Base-by-base conservation (phyloP, 208 protist species). In the Trypanosomatidae sp. region DNA sequence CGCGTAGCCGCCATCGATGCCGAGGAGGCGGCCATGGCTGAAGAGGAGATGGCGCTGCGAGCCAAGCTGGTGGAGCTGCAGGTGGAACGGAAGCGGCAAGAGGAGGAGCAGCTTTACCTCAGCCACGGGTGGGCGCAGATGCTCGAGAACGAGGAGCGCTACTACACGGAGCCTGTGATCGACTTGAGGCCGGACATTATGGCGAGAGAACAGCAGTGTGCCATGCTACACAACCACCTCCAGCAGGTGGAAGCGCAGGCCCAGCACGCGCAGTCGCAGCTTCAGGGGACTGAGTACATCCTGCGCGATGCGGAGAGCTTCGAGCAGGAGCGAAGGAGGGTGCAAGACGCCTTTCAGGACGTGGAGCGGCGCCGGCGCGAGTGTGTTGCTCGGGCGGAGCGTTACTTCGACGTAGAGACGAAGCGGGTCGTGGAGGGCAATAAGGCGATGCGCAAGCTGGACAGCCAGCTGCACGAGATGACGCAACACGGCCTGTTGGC, bases 91-190 rank as follows among this genome's bases (percentile, higher is more conserved):
- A 50, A 76, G 62, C 66, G 74, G 47, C 81, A 86, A 69, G 76
- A 82, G 46, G 85, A 90, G 62, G 85, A 90, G 83, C 85, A 88
- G 79, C 76, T 82, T 30, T 62, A 59, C 19, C 80, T 93, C 66
- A 91, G 86, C 74, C 74, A 75, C 13, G 89, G 86, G 22, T 93
- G 86, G 87, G 74, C 86, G 17, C 56, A 76, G 72, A 79, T 93
- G 79, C 75, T 90, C 25, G 86, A 91, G 69, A 83, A 74, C n/a
- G 86, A 93, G 60, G 84, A 93, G 80, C 84, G 86, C 68, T 93
- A 91, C 81, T 83, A 91, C 76, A 87, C 82, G 47, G 86, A 91
- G 80, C 84, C 85, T 22, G 65, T 87, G 44, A 58, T 80, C 9
- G 86, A 93, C 76, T 73, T 82, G 39, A 65, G 71, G 33, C 56